phyloP scores from a whole-genome alignment of 2,329 filamentous ascomycete genomes.

The Fusarium secorum region DNA sequence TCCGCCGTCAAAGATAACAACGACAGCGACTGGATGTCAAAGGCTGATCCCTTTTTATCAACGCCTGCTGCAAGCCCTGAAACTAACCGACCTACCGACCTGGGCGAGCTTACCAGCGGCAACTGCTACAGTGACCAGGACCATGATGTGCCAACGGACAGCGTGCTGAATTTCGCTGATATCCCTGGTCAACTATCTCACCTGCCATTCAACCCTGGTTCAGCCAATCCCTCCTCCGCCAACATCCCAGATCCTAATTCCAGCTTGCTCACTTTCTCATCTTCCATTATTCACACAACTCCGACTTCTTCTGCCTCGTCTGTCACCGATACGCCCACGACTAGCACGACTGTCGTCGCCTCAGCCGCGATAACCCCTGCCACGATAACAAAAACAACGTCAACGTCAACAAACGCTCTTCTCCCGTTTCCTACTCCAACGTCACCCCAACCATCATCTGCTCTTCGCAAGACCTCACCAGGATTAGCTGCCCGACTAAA shows the following conservation, averaged over 20 bases:
- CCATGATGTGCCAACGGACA: slow-evolving; percentile 40
- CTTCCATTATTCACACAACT: slow-evolving; percentile 32
- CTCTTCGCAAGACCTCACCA: slow-evolving; percentile 66
- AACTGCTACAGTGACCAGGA: slow-evolving; percentile 36
- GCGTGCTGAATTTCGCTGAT: slow-evolving; percentile 43
- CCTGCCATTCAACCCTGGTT: slow-evolving; percentile 42
- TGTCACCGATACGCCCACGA: slow-evolving; percentile 17
- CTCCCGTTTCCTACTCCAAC: slow-evolving; percentile 32
- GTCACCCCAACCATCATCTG: slow-evolving; percentile 41
- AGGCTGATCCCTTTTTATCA: slow-evolving; percentile 21
- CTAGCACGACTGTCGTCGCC: slow-evolving; percentile 30
- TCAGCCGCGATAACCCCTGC: slow-evolving; percentile 31
- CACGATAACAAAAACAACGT: slow-evolving; percentile 34
- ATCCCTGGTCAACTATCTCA: slow-evolving; percentile 40
- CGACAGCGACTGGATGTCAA: slow-evolving; percentile 11
- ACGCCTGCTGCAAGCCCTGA: slow-evolving; percentile 23
- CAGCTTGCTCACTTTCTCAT: slow-evolving; percentile 36
- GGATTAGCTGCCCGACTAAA: slow-evolving; percentile 71
- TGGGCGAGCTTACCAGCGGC: slow-evolving; percentile 26
- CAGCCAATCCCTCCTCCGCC: slow-evolving; percentile 39
- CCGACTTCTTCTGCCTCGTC: slow-evolving; percentile 31
- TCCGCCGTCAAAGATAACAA: slow-evolving; percentile 31
- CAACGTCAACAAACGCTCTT: slow-evolving; percentile 38
- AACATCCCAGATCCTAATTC: slow-evolving; percentile 38
- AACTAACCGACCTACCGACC: slow-evolving; percentile 26